phyloP scores from a whole-genome alignment of 116 monocot genomes.

The Cymodocea nodosa region DNA sequence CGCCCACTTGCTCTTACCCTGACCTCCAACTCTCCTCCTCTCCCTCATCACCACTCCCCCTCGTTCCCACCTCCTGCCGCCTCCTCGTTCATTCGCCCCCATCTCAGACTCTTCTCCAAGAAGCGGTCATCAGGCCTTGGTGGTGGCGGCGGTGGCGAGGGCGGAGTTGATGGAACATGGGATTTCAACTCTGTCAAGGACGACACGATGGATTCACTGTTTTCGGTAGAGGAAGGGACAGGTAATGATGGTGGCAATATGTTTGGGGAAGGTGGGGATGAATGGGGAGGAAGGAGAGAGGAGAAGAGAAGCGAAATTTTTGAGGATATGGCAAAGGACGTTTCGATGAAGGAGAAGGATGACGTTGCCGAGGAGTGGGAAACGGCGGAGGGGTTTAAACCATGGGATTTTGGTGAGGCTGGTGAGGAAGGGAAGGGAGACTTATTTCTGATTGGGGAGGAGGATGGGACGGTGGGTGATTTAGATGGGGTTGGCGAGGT shows the following conservation, averaged over 20 bases:
- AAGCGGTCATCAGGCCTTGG: not conserved
- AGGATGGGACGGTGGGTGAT: not conserved
- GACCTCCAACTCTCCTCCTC: not conserved
- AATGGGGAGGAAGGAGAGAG: not conserved
- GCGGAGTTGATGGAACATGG: constrained; percentile 2
- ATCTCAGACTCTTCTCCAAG: constrained; percentile 2
- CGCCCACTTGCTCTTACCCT: constrained; percentile 3
- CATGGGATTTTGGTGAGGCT: constrained; percentile 7
- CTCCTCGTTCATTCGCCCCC: not conserved
- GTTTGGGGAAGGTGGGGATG: not conserved
- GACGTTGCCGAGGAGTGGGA: constrained; percentile 3
- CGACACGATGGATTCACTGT: not conserved
- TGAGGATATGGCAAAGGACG: constrained; percentile 3
- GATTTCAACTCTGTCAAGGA: not conserved
- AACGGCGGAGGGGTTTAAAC: constrained; percentile 14
- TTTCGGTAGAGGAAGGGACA: not conserved
- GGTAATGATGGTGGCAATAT: not conserved
- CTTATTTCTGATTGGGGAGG: constrained; percentile 2
- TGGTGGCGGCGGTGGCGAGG: not conserved
- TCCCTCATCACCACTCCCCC: not conserved
- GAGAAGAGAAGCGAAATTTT: constrained; percentile 2
- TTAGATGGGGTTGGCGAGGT: constrained; percentile 2
- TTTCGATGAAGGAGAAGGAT: not conserved
- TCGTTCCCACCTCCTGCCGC: not conserved
- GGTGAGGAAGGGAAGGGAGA: constrained; percentile 1